phyloP scores from a whole-genome alignment of 768 basidiomycete species.

The Pleurotus sapidus region DNA sequence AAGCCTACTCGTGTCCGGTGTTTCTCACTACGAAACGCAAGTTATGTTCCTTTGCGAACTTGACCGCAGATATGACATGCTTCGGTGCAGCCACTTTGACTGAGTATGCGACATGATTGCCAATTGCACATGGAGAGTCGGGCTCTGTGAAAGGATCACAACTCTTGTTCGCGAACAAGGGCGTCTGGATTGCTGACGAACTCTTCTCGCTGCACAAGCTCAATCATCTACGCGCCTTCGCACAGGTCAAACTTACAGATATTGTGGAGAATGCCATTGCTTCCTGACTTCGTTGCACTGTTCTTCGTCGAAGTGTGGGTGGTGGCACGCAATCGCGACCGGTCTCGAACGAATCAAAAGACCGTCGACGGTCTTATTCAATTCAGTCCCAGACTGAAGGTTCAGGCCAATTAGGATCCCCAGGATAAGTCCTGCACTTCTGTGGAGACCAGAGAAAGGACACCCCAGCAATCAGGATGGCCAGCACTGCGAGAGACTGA shows the following conservation, averaged over 20 bases:
- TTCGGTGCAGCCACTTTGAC: neutral
- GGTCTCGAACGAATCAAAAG: neutral
- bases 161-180: neutral
- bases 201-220: neutral
- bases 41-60: slow-evolving; percentile 16
- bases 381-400: neutral
- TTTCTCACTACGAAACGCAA: slow-evolving; percentile 16
- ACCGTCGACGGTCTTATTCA: neutral
- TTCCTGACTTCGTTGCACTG: neutral
- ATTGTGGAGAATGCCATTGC: neutral
- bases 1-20: slow-evolving; percentile 9
- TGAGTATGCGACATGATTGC: neutral
- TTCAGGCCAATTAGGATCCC: neutral
- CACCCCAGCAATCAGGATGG: neutral
- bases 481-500: neutral
- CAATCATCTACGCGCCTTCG: neutral
- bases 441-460: neutral
- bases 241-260: neutral
- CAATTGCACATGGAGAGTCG: neutral
- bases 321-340: neutral
- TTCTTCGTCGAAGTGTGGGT: neutral
- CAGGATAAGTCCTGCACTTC: neutral
- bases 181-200: neutral
- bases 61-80: slow-evolving; percentile 6
- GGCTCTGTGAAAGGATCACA: neutral